Conservation (phyloP, 441 rosid species). For the Raphanus hybrid region DNA sequence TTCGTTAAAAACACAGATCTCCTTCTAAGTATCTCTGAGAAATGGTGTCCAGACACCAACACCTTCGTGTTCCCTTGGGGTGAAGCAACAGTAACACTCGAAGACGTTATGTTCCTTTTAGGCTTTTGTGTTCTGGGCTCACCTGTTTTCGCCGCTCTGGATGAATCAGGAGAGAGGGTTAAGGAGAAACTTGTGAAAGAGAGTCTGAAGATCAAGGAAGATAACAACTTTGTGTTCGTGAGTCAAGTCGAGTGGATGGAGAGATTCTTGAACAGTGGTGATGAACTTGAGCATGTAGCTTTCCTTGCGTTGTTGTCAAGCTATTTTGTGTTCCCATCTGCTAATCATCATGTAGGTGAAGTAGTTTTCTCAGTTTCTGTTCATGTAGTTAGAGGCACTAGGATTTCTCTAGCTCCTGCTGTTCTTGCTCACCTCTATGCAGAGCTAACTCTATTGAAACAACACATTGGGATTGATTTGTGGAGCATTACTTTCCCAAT, state of each 20-base stretch:
- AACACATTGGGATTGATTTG: conserved; percentile 33
- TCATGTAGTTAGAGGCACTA: conserved; percentile 40
- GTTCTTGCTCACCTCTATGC: conserved; percentile 50
- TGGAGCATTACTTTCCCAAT: conserved; percentile 60
- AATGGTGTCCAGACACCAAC: conserved; percentile 50
- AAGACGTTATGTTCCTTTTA: conserved; percentile 46
- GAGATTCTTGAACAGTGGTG: conserved; percentile 46
- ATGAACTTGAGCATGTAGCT: conserved; percentile 50
- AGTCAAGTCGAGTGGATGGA: conserved; percentile 35
- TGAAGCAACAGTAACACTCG: conserved; percentile 55
- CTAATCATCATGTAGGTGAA: neutral
- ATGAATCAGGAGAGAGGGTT: conserved; percentile 42
- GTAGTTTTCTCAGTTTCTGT: conserved; percentile 35
- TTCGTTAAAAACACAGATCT: conserved; percentile 23
- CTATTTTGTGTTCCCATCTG: conserved; percentile 21
- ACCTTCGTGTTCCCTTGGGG: conserved; percentile 55
- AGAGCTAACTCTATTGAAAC: conserved; percentile 34
- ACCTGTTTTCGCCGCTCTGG: conserved; percentile 20
- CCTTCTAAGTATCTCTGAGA: conserved; percentile 39
- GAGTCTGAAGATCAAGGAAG: neutral
- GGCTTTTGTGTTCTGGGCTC: conserved; percentile 47
- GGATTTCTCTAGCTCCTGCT: conserved; percentile 48
- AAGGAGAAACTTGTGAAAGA: conserved; percentile 22
- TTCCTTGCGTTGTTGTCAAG: conserved; percentile 50
- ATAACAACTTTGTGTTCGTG: accelerated